These are phyloP conservation scores for Metarhizium robertsii DNA, from an alignment of 2,329 filamentous ascomycete genomes.

Conservation along the genomic window DNA sequence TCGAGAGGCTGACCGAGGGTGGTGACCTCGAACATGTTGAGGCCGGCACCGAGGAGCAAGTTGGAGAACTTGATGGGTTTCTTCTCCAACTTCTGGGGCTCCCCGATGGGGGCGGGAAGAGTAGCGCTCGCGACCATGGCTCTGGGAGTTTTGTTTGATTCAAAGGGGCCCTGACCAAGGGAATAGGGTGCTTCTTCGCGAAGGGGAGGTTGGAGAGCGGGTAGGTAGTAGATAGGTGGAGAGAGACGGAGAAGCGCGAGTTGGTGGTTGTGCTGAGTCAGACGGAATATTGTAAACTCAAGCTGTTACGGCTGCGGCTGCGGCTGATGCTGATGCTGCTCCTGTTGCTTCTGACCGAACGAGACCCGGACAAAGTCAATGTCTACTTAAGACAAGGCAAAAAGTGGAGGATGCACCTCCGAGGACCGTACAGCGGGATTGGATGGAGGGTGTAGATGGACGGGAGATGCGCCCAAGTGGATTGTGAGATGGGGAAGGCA, in stretches of 20 bases:
- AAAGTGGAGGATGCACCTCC: constrained; percentile 1
- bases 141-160: constrained; percentile 37
- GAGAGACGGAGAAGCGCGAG: not conserved
- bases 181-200: constrained; percentile 82
- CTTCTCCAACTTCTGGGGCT: constrained; percentile 68
- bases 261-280: constrained; percentile 3
- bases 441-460: not conserved
- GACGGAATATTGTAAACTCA: not conserved
- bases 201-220: constrained; percentile 16
- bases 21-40: constrained; percentile 89
- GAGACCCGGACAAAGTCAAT: not conserved
- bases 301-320: not conserved
- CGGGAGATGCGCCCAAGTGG: not conserved
- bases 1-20: constrained; percentile 73
- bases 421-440: not conserved
- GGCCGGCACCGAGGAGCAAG: constrained; percentile 81
- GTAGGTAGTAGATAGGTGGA: not conserved
- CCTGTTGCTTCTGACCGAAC: not conserved
- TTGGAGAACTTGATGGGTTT: constrained; percentile 99
- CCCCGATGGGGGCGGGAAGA: constrained; percentile 39
- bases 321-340: not conserved
- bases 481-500: not conserved
- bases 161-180: constrained; percentile 94
- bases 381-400: not conserved
- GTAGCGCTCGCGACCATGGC: constrained; percentile 54